Base-by-base conservation (phyloP, 2,329 filamentous ascomycete species). In the Rachicladosporium sp. region DNA sequence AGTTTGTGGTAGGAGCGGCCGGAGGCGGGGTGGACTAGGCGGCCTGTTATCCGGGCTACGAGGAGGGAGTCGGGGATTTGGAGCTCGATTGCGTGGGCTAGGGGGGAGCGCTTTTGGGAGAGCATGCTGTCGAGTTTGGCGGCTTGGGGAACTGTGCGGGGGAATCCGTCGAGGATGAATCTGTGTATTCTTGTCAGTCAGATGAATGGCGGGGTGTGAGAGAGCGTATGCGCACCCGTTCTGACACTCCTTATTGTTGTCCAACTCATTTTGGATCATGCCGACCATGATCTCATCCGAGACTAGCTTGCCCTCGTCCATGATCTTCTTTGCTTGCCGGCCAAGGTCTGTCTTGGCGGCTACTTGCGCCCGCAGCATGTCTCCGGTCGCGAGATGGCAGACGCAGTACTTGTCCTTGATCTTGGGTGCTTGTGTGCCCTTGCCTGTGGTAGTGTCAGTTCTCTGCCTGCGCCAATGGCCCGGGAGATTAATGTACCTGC, bases 251-350 rank as follows among this genome's bases (percentile, higher is more conserved):
- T 76, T 68, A 72, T 98, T 98, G 68, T 74, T 82, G 58, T 93
- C 83, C 37, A 98, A 76, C 74, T 98, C 89, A 63, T 81, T 83
- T 78, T 91, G 89, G 72, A 98, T 98, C 91, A 98, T 98, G 67
- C 89, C 87, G 65, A 98, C 84, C 76, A 98, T 89, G 61, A 98
- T 98, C 62, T 96, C 89, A 66, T 98, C 91, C 65, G 87, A 93
- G 63, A 98, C 91, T 43, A 98, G 78, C 53, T 89, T 89, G 55
- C 91, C 91, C 63, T 89, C 82, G 61, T 98, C 91, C 91, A 98
- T 98, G 66, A 98, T 98, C 79, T 96, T 96, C 80, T 98, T 98
- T 51, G 91, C 91, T 71, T 95, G 87, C 60, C 83, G 78, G 54
- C 91, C 91, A 50, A 98, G 78, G 44, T 83, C 68, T 42, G 91